Evolutionary conservation across 2,329 filamentous ascomycete species (phyloP), one percentile per base, ranked within the genome.

Genomic region (Talaromyces sp.): DNA sequence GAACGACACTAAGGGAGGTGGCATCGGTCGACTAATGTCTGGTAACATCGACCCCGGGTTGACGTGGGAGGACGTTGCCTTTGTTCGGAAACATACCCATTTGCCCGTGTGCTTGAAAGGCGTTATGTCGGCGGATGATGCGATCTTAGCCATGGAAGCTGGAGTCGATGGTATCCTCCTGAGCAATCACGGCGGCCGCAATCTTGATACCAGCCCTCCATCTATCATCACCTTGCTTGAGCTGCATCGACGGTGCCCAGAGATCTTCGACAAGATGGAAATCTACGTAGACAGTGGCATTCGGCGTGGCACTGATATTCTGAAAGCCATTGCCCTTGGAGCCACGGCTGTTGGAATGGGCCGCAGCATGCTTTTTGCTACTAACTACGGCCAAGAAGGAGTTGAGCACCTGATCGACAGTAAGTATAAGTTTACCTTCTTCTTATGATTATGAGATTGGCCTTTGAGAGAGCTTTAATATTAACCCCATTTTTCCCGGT

Each of bases 141-240:
- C 84, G 0, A 76, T 76, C 15, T 67, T 77, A 42, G 83, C 84
- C 0, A 77, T 81, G 59, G 71, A 80, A 52, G 71, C 77, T 59
- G 82, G 82, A 0, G 74, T 82, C 55, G 78, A 84, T 61, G 84
- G 83, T 0, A 82, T 86, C 54, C 70, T 85, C 61, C 65, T 87
- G 36, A 84, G 80, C 63, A 87, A 86, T 63, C 84, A 86, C 60
- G 84, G 84, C 19, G 84, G 84, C 3, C 74, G 84, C 30, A 82
- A 82, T 1, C 73, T 84, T 1, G 84, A 86, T 57, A 82, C 80
- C 33, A 76, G 72, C 49, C 81, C 70, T 32, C 79, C 82, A 0
- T 78, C 78, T 0, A 80, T 84, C 7, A 72, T 84, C 19, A 80
- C 81, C 0, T 73, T 85, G 0, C 69, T 85, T 2, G 82, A 85